These are phyloP conservation scores for Nitzschia sp. DNA, from an alignment of 108 stramenopile species.

Conservation along the genomic window DNA sequence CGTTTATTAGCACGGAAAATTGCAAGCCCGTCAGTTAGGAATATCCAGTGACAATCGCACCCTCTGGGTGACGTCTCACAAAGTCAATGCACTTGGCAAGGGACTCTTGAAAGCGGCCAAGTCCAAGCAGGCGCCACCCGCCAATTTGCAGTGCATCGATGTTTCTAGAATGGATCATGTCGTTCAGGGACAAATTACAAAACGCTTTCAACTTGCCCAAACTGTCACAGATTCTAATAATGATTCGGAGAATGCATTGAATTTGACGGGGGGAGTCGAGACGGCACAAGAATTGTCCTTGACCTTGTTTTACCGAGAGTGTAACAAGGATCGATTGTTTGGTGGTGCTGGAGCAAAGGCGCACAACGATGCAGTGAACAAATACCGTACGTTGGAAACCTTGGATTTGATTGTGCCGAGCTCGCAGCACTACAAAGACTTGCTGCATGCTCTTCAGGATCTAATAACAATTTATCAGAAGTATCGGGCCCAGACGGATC, in stretches of 20 bases:
- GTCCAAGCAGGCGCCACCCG: background rate
- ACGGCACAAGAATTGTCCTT: background rate
- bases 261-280: background rate
- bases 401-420: conserved; percentile 72
- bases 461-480: conserved; percentile 46
- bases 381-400: conserved; percentile 43
- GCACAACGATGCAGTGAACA: conserved; percentile 7
- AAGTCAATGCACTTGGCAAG: conserved; percentile 35
- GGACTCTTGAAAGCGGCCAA: conserved; percentile 37
- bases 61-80: conserved; percentile 64
- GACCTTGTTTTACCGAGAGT: conserved; percentile 3
- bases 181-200: conserved; percentile 64
- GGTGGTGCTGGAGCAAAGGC: conserved; percentile 9
- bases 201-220: conserved; percentile 45
- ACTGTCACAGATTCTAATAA: background rate
- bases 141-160: conserved; percentile 38
- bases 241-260: background rate
- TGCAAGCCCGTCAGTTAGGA: conserved; percentile 67
- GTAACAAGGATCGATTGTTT: conserved; percentile 19
- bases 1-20: conserved; percentile 60
- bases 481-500: conserved; percentile 23
- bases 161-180: conserved; percentile 66
- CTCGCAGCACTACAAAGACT: conserved; percentile 42
- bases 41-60: conserved; percentile 64
- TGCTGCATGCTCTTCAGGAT: conserved; percentile 55